These are phyloP conservation scores for Bruguiera parviflora DNA, from an alignment of 345 rosid genomes.

Conservation along the genomic window DNA sequence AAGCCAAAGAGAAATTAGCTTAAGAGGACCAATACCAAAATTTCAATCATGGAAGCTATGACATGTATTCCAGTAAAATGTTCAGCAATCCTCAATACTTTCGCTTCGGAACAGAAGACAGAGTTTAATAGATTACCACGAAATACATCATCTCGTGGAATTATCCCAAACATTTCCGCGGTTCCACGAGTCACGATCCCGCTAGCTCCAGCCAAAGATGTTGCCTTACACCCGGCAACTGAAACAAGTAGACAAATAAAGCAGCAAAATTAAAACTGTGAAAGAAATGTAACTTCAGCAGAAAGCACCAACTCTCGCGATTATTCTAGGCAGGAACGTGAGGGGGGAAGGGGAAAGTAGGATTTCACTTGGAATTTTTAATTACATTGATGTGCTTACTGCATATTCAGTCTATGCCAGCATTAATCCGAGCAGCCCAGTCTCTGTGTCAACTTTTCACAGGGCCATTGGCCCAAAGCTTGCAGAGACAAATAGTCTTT, in stretches of 20 bases:
- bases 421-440: neutral
- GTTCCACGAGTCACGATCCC: constrained; percentile 90
- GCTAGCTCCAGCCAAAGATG: constrained; percentile 54
- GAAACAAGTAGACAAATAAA: constrained; percentile 21
- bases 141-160: constrained; percentile 57
- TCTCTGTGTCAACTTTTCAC: neutral
- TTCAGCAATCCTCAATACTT: too few species aligned
- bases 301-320: neutral
- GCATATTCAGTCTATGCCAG: neutral
- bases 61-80: neutral
- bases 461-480: too few species aligned
- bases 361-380: neutral
- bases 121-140: constrained; percentile 36
- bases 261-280: neutral
- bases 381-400: neutral
- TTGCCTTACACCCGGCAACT: constrained; percentile 71
- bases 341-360: too few species aligned
- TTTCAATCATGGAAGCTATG: neutral
- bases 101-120: neutral
- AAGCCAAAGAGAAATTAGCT: neutral
- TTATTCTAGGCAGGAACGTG: too few species aligned
- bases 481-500: too few species aligned
- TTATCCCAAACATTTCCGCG: constrained; percentile 75
- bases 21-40: neutral
- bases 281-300: constrained; percentile 1